These are phyloP conservation scores for Arthrobotrys sphaeroides DNA, from an alignment of 2,329 filamentous ascomycete genomes.

Conservation along the genomic window DNA sequence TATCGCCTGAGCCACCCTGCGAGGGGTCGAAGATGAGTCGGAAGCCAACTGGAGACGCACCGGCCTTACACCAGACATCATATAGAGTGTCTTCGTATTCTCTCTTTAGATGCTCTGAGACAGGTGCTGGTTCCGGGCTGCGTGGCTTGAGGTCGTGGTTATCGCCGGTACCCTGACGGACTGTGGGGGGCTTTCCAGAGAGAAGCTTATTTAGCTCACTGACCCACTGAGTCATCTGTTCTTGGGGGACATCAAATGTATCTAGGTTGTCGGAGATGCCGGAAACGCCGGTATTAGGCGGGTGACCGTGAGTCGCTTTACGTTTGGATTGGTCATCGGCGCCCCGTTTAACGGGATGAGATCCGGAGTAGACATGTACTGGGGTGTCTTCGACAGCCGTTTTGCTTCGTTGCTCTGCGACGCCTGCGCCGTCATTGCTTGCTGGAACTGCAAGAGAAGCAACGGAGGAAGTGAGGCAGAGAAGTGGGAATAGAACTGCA, in stretches of 20 bases:
- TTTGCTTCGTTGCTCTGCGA: background rate
- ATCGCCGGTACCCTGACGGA: no score
- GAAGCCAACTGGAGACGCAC: background rate
- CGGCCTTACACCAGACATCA: background rate
- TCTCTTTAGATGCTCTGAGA: background rate
- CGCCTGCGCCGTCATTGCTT: background rate
- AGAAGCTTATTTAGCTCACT: background rate
- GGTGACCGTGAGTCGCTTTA: no score
- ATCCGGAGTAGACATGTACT: no score
- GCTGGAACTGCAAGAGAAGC: background rate
- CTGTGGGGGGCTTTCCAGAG: background rate
- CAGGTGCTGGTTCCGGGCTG: background rate
- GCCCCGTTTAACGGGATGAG: no score
- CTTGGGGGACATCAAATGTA: background rate
- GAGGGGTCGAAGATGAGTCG: background rate
- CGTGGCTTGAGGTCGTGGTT: background rate
- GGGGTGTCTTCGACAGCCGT: no score
- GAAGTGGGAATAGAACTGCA: background rate
- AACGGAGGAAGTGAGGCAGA: conserved; percentile 19
- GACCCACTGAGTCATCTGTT: background rate
- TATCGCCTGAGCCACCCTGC: background rate
- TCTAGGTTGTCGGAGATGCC: no score
- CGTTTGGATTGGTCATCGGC: no score
- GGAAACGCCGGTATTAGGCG: no score
- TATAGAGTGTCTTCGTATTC: background rate